Evolutionary conservation across 2,329 filamentous ascomycete species (phyloP).

Genomic region (Pestalotiopsis sp.): DNA sequence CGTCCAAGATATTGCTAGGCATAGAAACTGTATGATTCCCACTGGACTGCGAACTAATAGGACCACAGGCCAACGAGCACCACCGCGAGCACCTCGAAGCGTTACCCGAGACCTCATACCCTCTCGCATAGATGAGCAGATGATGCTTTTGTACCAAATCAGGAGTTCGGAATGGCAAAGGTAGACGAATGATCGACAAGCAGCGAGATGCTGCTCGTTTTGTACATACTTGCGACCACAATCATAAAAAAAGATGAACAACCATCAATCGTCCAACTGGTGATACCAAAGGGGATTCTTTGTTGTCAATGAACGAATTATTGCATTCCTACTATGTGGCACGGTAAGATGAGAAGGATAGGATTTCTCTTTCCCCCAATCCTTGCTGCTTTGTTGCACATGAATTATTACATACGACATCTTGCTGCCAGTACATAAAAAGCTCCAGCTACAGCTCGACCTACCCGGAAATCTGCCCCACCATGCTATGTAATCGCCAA

Average conservation of each 20-base stretch:
- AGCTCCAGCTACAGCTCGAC: not conserved
- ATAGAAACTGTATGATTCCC: too few species aligned
- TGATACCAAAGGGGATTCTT: not conserved
- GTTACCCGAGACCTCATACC: conserved; percentile 79
- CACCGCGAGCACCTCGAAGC: conserved; percentile 84
- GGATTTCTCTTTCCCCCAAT: not conserved
- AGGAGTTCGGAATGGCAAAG: not conserved
- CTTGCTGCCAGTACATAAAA: not conserved
- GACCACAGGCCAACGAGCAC: conserved; percentile 81
- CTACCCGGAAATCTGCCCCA: conserved; percentile 16
- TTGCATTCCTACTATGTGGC: not conserved
- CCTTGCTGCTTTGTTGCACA: not conserved
- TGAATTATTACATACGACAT: not conserved
- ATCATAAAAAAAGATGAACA: not conserved
- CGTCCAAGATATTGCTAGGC: not conserved
- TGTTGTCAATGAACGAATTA: not conserved
- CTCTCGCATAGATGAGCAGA: conserved; percentile 56
- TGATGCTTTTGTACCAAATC: conserved; percentile 4
- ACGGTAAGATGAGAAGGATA: not conserved
- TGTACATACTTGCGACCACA: conserved; percentile 11
- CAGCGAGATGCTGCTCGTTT: not conserved
- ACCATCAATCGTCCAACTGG: not conserved
- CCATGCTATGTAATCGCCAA: conserved; percentile 13
- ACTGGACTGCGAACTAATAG: conserved; percentile 16
- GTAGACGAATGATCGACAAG: not conserved